Evolutionary conservation across 257 asterid species (phyloP).

Genomic region (Gentiana straminea): DNA sequence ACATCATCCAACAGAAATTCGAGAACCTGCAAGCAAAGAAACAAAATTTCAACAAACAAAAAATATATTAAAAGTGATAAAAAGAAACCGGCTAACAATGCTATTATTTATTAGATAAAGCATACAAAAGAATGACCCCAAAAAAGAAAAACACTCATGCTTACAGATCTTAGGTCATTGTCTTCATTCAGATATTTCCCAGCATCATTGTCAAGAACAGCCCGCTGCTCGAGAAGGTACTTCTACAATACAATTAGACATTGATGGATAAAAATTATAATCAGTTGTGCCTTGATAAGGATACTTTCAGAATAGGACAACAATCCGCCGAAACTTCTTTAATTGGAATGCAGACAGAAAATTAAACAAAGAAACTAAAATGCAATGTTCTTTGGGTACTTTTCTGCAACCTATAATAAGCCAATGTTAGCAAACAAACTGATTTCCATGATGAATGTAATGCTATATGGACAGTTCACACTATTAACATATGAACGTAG

Average conservation of each 20-base stretch:
- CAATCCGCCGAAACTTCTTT: too few species aligned
- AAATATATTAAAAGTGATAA: neutral
- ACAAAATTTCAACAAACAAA: neutral
- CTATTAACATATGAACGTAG: constrained; percentile 3
- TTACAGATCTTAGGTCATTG: constrained; percentile 85
- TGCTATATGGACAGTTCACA: neutral
- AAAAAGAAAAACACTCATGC: constrained; percentile 20
- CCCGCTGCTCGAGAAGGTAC: constrained; percentile 91
- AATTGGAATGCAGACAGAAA: too few species aligned
- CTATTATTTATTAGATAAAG: constrained; percentile 2
- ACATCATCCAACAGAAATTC: constrained; percentile 86
- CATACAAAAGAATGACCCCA: neutral
- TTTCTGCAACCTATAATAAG: too few species aligned
- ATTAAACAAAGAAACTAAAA: too few species aligned
- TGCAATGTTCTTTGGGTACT: too few species aligned
- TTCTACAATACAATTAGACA: constrained; percentile 32
- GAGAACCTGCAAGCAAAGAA: constrained; percentile 26
- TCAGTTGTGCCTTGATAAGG: too few species aligned
- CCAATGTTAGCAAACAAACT: too few species aligned
- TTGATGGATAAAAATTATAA: too few species aligned
- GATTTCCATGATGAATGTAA: neutral
- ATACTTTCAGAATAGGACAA: too few species aligned
- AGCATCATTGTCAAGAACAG: constrained; percentile 81
- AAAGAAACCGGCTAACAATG: constrained; percentile 1
- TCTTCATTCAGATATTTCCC: constrained; percentile 93